These are phyloP conservation scores for Penicillium coprophilum DNA, from an alignment of 495 filamentous ascomycete genomes.

Conservation along the genomic window DNA sequence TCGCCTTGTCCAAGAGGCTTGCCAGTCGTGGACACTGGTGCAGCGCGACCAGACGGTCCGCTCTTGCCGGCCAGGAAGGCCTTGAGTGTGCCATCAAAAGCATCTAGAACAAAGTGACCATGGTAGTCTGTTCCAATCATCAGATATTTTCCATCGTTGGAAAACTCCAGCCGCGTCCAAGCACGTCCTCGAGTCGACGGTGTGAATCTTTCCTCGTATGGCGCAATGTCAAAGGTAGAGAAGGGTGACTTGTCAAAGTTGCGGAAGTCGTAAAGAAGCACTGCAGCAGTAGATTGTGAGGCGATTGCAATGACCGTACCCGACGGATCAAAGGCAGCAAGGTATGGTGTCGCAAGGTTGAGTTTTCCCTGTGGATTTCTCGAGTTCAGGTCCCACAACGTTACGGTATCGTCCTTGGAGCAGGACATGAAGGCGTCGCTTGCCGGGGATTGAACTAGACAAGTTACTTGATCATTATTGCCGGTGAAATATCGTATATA, in stretches of 20 bases:
- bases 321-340: conserved; percentile 84
- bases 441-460: conserved; percentile 60
- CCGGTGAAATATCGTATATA: conserved; percentile 95
- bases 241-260: conserved; percentile 93
- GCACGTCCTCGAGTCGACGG: conserved; percentile 49
- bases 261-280: conserved; percentile 89
- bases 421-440: conserved; percentile 90
- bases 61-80: conserved; percentile 56
- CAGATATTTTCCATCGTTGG: conserved; percentile 87
- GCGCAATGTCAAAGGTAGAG: conserved; percentile 73
- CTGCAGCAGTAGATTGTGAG: conserved; percentile 67
- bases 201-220: conserved; percentile 56
- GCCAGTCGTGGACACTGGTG: conserved; percentile 46
- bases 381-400: conserved; percentile 79
- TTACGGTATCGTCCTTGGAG: conserved; percentile 81
- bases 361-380: conserved; percentile 74
- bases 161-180: conserved; percentile 90
- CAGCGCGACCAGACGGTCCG: conserved; percentile 46
- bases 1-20: conserved; percentile 68
- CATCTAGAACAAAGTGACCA: conserved; percentile 87
- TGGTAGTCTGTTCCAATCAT: conserved; percentile 75
- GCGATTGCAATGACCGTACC: conserved; percentile 89
- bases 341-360: conserved; percentile 70
- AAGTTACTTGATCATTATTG: conserved; percentile 80
- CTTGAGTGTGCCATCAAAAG: conserved; percentile 75